Percentiles rank a stretch among this genome's conserved stretches.
Conservation (phyloP, 495 filamentous ascomycete genomes). For the Tuber borchii region DNA sequence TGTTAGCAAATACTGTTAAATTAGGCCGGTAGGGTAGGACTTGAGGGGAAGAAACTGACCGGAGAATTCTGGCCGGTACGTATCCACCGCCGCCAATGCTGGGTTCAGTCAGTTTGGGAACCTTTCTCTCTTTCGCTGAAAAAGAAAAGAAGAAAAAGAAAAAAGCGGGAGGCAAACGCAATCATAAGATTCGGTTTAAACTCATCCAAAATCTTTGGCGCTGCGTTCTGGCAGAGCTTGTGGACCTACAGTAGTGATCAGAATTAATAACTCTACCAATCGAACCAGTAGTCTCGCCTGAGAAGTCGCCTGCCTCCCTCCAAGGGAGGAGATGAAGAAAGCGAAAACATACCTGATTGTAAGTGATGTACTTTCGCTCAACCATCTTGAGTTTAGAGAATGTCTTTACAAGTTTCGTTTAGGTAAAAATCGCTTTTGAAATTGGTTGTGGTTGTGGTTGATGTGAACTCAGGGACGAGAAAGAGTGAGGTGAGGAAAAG, state of each 20-base stretch:
- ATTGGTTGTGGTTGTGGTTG: neutral
- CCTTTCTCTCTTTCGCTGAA: neutral
- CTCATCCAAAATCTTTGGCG: constrained; percentile 68
- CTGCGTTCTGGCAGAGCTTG: constrained; percentile 85
- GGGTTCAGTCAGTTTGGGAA: constrained; percentile 6
- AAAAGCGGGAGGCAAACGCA: constrained; percentile 46
- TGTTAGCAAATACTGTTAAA: neutral
- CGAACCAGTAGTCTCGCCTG: constrained; percentile 6
- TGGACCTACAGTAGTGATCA: constrained; percentile 60
- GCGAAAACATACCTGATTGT: constrained; percentile 69
- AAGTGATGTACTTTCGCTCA: constrained; percentile 87
- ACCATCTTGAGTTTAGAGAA: constrained; percentile 52
- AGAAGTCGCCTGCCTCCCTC: neutral
- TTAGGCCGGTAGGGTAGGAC: constrained; percentile 7
- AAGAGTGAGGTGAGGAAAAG: neutral
- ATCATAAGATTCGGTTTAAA: constrained; percentile 95
- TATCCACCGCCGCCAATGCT: constrained; percentile 92
- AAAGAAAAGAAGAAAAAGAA: constrained; percentile 2
- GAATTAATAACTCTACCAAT: neutral
- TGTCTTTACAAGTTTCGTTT: neutral
- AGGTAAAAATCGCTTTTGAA: neutral
- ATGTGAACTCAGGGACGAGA: neutral
- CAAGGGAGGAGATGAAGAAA: constrained; percentile 9
- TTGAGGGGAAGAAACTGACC: constrained; percentile 39
- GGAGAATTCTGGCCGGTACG: constrained; percentile 91